Conservation (phyloP, 768 basidiomycete species). For the Boletus reticulatus region DNA sequence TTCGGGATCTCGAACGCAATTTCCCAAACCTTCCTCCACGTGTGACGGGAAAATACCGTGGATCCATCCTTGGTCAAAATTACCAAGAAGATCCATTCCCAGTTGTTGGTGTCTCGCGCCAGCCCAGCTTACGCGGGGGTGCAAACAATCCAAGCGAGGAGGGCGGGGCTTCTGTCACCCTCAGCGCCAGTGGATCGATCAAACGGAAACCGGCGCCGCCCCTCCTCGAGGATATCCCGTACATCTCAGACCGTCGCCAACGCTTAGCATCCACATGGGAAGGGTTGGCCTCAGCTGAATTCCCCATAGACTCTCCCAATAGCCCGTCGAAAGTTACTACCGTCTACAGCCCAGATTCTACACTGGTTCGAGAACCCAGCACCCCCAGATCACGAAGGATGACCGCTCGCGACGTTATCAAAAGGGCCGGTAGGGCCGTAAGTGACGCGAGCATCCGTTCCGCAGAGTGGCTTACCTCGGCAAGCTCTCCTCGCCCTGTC, state of each 20-base stretch:
- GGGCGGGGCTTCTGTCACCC: not conserved
- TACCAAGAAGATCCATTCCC: conserved; percentile 24
- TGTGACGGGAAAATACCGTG: conserved; percentile 26
- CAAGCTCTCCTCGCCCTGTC: conserved; percentile 12
- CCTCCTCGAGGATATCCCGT: conserved; percentile 17
- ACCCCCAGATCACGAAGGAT: conserved; percentile 12
- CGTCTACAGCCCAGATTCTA: not conserved
- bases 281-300: conserved; percentile 14
- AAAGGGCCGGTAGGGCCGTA: conserved; percentile 20
- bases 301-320: conserved; percentile 1
- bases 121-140: conserved; percentile 17
- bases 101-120: conserved; percentile 23
- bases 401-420: conserved; percentile 14
- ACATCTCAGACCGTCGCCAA: conserved; percentile 2
- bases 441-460: conserved; percentile 31
- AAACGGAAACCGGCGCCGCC: conserved; percentile 32
- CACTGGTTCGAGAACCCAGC: not conserved
- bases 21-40: conserved; percentile 52
- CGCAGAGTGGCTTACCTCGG: conserved; percentile 30
- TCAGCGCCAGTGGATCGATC: conserved; percentile 23
- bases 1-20: conserved; percentile 50
- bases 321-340: conserved; percentile 8
- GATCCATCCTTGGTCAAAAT: conserved; percentile 23
- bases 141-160: conserved; percentile 13
- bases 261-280: conserved; percentile 22